A percentile compares a stretch with the other conserved stretches of the same genome.
Evolutionary conservation across 305 asterid species (phyloP).

Genomic region (Fraxinus latifolia): DNA sequence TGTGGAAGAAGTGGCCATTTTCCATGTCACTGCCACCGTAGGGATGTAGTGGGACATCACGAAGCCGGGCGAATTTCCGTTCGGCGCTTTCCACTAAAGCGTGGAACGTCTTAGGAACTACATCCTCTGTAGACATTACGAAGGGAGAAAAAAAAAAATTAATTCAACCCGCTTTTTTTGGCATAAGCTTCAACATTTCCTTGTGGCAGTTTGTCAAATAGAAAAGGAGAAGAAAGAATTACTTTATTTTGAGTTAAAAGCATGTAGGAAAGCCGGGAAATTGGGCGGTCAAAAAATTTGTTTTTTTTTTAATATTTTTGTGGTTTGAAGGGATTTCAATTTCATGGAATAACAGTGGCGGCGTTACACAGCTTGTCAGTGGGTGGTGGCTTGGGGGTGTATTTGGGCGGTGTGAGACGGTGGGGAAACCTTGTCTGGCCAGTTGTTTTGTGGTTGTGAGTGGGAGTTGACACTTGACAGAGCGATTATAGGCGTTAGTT

Average conservation of each 20-base stretch:
- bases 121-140: constrained; percentile 55
- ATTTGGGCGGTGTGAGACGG: not conserved
- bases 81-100: constrained; percentile 76
- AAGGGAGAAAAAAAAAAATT: constrained; percentile 1
- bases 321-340: constrained; percentile 5
- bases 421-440: not conserved
- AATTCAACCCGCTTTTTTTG: constrained; percentile 24
- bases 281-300: constrained; percentile 40
- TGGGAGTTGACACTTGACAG: constrained; percentile 15
- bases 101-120: constrained; percentile 55
- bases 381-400: constrained; percentile 30
- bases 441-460: constrained; percentile 1
- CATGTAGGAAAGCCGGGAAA: constrained; percentile 37
- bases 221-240: not conserved
- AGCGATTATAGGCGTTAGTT: constrained; percentile 14
- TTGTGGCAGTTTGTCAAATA: constrained; percentile 22
- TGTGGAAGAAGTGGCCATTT: constrained; percentile 62
- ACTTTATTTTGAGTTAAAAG: constrained; percentile 10
- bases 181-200: constrained; percentile 29
- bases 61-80: constrained; percentile 82
- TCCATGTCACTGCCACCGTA: constrained; percentile 63
- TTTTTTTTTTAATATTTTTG: constrained; percentile 15
- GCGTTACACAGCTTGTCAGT: constrained; percentile 23
- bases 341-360: constrained; percentile 25
- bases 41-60: constrained; percentile 85